phyloP scores from a whole-genome alignment of 2,329 filamentous ascomycete species.

The Beauveria pseudobassiana region DNA sequence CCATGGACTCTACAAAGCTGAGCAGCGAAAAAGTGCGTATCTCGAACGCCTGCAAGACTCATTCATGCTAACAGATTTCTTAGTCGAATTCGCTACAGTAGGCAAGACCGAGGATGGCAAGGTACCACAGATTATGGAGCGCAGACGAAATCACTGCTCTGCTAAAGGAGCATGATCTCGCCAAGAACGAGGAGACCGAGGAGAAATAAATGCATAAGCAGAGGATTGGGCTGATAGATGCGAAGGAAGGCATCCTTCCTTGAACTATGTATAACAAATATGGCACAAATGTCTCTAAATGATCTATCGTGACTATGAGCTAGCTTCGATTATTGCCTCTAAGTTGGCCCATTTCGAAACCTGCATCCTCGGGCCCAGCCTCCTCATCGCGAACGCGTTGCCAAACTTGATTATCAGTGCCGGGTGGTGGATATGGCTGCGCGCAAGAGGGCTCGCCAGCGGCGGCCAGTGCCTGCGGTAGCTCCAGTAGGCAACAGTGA shows the following conservation, averaged over 20 bases:
- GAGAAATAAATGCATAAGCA: constrained; percentile 41
- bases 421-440: constrained; percentile 48
- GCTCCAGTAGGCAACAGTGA: constrained; percentile 55
- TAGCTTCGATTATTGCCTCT: background rate
- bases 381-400: constrained; percentile 47
- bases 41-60: background rate
- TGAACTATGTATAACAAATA: constrained; percentile 13
- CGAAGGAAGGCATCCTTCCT: background rate
- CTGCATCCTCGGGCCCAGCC: constrained; percentile 36
- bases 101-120: constrained; percentile 91
- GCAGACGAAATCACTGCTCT: constrained; percentile 93
- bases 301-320: background rate
- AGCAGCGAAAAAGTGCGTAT: constrained; percentile 90
- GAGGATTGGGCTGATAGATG: constrained; percentile 9
- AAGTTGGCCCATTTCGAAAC: constrained; percentile 25
- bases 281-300: background rate
- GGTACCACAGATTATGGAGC: constrained; percentile 96
- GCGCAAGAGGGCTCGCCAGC: constrained; percentile 45
- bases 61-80: constrained; percentile 15
- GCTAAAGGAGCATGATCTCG: constrained; percentile 90
- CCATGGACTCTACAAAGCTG: constrained; percentile 98
- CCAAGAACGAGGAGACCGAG: constrained; percentile 72
- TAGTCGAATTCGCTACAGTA: constrained; percentile 97
- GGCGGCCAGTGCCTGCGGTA: constrained; percentile 58
- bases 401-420: constrained; percentile 28